These are phyloP conservation scores for Cytospora leucostoma DNA, from an alignment of 2,329 filamentous ascomycete genomes.

Conservation along the genomic window DNA sequence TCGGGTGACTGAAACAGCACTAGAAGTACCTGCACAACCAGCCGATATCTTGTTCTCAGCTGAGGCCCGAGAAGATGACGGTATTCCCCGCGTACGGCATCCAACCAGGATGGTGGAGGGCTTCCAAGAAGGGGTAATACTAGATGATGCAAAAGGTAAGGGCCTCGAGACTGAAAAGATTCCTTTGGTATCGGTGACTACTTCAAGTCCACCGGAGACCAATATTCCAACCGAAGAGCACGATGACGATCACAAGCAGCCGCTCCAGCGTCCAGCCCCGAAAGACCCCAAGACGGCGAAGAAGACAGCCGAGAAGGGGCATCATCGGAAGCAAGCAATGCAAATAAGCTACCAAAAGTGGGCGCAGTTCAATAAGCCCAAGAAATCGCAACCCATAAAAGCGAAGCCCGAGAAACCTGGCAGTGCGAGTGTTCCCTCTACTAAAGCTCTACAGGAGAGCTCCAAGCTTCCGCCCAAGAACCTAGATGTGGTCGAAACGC, in stretches of 20 bases:
- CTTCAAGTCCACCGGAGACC: not conserved
- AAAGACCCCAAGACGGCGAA: not conserved
- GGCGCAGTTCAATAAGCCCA: not conserved
- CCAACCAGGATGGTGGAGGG: too few relatives aligned
- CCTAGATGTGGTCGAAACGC: not conserved
- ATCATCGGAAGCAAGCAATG: not conserved
- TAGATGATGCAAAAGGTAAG: too few relatives aligned
- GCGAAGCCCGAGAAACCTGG: not conserved
- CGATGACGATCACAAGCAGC: not conserved
- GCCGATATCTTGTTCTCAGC: not conserved
- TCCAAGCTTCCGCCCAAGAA: not conserved
- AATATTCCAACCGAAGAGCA: not conserved
- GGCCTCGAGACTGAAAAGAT: too few relatives aligned
- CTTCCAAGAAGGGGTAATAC: too few relatives aligned
- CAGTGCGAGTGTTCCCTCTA: not conserved
- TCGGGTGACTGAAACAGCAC: not conserved
- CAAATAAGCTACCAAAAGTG: not conserved
- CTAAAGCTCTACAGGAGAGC: not conserved
- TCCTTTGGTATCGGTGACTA: too few relatives aligned
- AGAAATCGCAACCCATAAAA: not conserved
- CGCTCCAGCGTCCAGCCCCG: not conserved
- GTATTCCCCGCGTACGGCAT: too few relatives aligned
- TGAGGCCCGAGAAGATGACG: too few relatives aligned
- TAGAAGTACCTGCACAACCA: not conserved
- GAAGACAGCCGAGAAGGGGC: not conserved